A percentile compares a stretch with the other conserved stretches of the same genome.
Evolutionary conservation across 306 rosid species (phyloP).

Genomic region (Quercus wislizeni): DNA sequence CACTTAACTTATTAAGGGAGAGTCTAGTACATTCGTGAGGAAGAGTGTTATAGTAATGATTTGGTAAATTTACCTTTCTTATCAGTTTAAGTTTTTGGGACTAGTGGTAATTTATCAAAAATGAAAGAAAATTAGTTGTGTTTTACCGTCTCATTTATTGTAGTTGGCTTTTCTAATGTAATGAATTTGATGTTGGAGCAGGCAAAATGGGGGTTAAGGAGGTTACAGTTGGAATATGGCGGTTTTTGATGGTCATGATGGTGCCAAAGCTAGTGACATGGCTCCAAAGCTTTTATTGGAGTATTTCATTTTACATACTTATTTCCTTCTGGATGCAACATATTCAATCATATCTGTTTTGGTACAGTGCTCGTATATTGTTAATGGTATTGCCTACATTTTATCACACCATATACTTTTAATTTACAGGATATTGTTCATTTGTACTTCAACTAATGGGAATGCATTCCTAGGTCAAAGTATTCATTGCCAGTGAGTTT

Average conservation of each 20-base stretch:
- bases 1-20: too few species aligned
- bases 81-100: too few species aligned
- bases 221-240: constrained; percentile 74
- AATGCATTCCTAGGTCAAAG: constrained; percentile 59
- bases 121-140: not conserved
- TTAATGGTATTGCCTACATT: not conserved
- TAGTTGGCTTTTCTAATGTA: not conserved
- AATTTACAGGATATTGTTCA: not conserved
- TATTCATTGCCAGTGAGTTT: constrained; percentile 48
- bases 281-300: constrained; percentile 80
- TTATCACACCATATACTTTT: not conserved
- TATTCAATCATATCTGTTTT: constrained; percentile 26
- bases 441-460: constrained; percentile 9
- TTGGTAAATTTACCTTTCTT: too few species aligned
- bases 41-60: too few species aligned
- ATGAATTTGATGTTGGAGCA: constrained; percentile 32
- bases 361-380: not conserved
- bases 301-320: constrained; percentile 85
- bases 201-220: constrained; percentile 65
- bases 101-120: too few species aligned
- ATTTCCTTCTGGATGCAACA: constrained; percentile 86
- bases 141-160: not conserved
- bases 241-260: constrained; percentile 93
- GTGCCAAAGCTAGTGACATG: constrained; percentile 93
- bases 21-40: too few species aligned